These are phyloP conservation scores for Fusarium anguioides DNA, from an alignment of 2,329 filamentous ascomycete species.

Conservation along the genomic window DNA sequence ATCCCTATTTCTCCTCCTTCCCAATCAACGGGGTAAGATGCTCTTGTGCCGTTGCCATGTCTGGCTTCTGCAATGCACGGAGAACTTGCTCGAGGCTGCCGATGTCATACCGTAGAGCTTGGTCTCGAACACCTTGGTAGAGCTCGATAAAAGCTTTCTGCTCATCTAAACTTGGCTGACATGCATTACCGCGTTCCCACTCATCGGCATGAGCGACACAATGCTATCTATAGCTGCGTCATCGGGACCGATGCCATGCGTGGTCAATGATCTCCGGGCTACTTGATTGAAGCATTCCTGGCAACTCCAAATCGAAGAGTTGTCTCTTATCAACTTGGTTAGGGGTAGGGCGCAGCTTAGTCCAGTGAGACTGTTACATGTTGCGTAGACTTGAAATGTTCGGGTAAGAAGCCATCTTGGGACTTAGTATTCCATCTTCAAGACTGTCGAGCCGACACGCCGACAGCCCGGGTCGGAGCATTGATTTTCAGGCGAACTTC, in stretches of 20 bases:
- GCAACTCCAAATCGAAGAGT: fast-evolving
- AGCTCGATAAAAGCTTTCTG: conserved; percentile 7
- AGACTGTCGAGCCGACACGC: not conserved
- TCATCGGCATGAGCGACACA: fast-evolving
- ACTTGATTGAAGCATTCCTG: not conserved
- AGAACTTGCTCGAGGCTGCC: not conserved
- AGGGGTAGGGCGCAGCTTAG: conserved; percentile 15
- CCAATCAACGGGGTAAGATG: not conserved
- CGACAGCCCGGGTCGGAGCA: not conserved
- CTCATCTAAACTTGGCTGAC: not conserved
- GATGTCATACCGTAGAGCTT: conserved; percentile 16
- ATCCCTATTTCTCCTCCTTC: conserved; percentile 7
- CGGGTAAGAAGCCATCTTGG: conserved; percentile 18
- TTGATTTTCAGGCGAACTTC: too few species aligned
- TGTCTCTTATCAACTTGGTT: fast-evolving
- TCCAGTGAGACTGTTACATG: conserved; percentile 1
- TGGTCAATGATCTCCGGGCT: not conserved
- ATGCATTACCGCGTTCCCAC: fast-evolving
- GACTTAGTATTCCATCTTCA: conserved; percentile 18
- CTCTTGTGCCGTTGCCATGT: not conserved
- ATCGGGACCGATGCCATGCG: not conserved
- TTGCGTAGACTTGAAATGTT: not conserved
- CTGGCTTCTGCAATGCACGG: not conserved
- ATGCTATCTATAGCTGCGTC: too few species aligned
- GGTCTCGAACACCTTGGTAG: conserved; percentile 14